A percentile compares a stretch with the other conserved stretches of the same genome.
phyloP scores from a whole-genome alignment of 768 basidiomycete genomes.

The Rhodocollybia butyracea region DNA sequence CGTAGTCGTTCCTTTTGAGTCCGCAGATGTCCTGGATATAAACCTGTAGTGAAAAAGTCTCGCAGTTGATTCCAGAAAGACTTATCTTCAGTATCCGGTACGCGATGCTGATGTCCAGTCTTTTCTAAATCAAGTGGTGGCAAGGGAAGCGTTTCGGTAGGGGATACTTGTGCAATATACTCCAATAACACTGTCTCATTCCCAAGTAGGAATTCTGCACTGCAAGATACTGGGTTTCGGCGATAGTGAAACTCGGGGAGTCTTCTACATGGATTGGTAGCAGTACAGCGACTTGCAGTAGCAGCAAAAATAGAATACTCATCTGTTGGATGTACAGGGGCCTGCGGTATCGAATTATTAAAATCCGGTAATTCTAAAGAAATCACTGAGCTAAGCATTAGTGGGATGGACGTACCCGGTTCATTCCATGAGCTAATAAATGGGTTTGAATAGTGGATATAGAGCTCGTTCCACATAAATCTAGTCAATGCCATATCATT shows the following conservation, averaged over 20 bases:
- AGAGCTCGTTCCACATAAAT: not conserved
- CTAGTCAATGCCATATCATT: not conserved
- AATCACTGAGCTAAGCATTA: too few species aligned
- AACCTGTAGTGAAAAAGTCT: constrained; percentile 8
- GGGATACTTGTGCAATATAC: too few species aligned
- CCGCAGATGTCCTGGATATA: constrained; percentile 5
- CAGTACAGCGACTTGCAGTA: not conserved
- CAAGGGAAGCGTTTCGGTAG: not conserved
- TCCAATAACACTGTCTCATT: not conserved
- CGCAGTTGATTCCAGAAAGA: constrained; percentile 14
- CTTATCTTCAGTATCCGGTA: not conserved
- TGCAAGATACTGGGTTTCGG: not conserved
- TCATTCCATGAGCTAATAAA: not conserved
- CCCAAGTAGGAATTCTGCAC: not conserved
- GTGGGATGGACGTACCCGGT: too few species aligned
- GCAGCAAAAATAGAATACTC: not conserved
- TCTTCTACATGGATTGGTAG: not conserved
- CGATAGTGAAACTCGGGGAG: not conserved
- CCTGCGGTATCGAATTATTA: too few species aligned
- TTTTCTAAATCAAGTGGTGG: not conserved
- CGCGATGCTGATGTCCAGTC: not conserved
- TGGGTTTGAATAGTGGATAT: too few species aligned
- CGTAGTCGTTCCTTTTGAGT: not conserved
- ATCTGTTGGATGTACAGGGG: not conserved
- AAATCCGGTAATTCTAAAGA: too few species aligned